Percentiles rank a stretch among this genome's conserved stretches.
phyloP scores from a whole-genome alignment of 805 yeast genomes.

The Sungouiella thailandica region DNA sequence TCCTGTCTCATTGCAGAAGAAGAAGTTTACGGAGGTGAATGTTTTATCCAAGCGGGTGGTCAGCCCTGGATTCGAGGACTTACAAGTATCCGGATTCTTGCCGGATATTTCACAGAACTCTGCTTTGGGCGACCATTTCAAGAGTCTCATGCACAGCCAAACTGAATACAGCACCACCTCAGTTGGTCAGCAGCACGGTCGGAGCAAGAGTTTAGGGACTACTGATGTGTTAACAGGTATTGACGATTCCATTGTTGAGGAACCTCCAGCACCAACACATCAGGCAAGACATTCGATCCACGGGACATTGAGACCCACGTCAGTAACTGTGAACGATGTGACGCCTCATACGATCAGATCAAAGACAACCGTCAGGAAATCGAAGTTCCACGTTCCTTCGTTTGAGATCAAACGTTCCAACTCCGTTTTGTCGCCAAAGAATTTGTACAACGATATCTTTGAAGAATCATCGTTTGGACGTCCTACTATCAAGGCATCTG shows the following conservation, averaged over 20 bases:
- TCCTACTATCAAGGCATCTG: constrained; percentile 40
- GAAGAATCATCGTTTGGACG: constrained; percentile 20
- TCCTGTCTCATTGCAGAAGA: constrained; percentile 24
- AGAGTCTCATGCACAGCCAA: constrained; percentile 19
- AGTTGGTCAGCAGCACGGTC: background rate
- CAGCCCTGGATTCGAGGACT: constrained; percentile 38
- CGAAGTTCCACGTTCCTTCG: constrained; percentile 38
- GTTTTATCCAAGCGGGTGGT: constrained; percentile 39
- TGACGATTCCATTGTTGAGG: constrained; percentile 13
- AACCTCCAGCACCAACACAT: constrained; percentile 12
- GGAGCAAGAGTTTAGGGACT: constrained; percentile 22
- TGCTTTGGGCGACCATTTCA: constrained; percentile 43
- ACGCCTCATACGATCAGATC: too few species aligned
- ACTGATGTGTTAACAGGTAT: constrained; percentile 25
- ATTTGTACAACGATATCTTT: constrained; percentile 36
- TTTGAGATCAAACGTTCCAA: constrained; percentile 36
- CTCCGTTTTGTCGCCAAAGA: constrained; percentile 32
- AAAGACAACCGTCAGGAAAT: constrained; percentile 8
- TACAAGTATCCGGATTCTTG: constrained; percentile 36
- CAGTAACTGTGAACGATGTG: background rate
- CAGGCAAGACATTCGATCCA: constrained; percentile 5
- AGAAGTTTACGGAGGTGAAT: constrained; percentile 36
- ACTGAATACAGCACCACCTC: background rate
- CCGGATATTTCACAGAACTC: constrained; percentile 47
- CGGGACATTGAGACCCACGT: constrained; percentile 4